Percentiles rank a stretch among this genome's conserved stretches.
Evolutionary conservation across 345 rosid species (phyloP).

Genomic region (Eucalyptus sideroxylon): DNA sequence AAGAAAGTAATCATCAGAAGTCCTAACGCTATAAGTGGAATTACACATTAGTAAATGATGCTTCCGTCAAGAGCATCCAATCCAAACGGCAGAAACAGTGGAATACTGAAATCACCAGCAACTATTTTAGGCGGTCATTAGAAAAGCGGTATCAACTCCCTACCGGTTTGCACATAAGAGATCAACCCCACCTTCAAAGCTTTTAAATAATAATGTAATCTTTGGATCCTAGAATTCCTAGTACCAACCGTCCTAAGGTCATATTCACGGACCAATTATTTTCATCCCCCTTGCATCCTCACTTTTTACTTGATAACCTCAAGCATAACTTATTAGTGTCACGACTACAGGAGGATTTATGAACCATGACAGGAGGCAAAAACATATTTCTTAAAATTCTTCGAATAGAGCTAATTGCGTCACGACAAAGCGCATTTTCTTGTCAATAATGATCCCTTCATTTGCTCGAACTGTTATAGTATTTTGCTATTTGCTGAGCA

Average conservation of each 20-base stretch:
- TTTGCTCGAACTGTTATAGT: neutral
- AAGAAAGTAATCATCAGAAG: neutral
- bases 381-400: neutral
- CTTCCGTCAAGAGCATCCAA: neutral
- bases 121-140: neutral
- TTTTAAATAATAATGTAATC: too few relatives aligned
- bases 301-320: too few relatives aligned
- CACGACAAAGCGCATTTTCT: neutral
- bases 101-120: neutral
- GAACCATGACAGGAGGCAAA: neutral
- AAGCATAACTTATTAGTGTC: too few relatives aligned
- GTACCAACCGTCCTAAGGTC: too few relatives aligned
- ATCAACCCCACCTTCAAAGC: too few relatives aligned
- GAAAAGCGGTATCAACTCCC: too few relatives aligned
- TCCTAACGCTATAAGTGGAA: neutral
- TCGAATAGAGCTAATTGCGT: neutral
- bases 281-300: fast-evolving
- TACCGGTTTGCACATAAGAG: fast-evolving
- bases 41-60: neutral
- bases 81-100: neutral
- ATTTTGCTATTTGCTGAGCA: neutral
- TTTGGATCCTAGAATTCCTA: too few relatives aligned
- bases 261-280: fast-evolving
- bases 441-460: neutral
- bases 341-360: fast-evolving